Base-by-base conservation (phyloP, 2,329 filamentous ascomycete genomes). In the Ophiosphaerella herpotricha region DNA sequence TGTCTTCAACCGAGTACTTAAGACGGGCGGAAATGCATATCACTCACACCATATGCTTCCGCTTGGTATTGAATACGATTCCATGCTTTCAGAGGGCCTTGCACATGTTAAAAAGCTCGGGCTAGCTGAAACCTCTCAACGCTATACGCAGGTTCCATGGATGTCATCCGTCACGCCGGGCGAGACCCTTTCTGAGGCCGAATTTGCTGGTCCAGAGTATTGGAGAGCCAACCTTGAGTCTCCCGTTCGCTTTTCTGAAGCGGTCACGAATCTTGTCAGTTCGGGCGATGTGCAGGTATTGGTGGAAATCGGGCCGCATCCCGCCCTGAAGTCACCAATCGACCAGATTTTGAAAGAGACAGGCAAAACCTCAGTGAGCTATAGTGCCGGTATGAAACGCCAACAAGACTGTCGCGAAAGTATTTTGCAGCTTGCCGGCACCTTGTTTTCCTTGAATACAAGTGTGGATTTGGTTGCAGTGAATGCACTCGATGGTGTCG, bases 11-110 rank as follows among this genome's bases (percentile, higher is more conserved):
- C 11, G 61, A 53, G 5, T 26, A 2, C 35, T 53, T 1, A 67
- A 71, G 39, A 58, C 24, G 2, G 74, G 78, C 0, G 71, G 75
- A 23, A 70, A 60, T 9, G 77, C 78, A 0, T 80, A 78, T 39
- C 77, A 80, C 46, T 77, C 54, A 23, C 13, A 47, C 11, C 39
- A 52, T 29, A 43, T 54, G 50, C 38, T 29, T 1, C 42, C 41
- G 1, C 7, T 66, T 1, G 62, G 60, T 16, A 2, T 43, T 6
- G 29, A 39, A 1, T 67, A 67, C 39, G 40, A 44, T 4, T 11
- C 26, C 11, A 29, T 29, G 26, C 26, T 29, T 29, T 29, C 26
- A 11, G 26, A 29, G 11, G 26, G 26, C 26, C 26, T 29, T 29
- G 6, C 26, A 29, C 26, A 29, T 29, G 26, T 29, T 29, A 7